Base-by-base conservation (phyloP, 306 rosid genomes). In the Vicia villosa region DNA sequence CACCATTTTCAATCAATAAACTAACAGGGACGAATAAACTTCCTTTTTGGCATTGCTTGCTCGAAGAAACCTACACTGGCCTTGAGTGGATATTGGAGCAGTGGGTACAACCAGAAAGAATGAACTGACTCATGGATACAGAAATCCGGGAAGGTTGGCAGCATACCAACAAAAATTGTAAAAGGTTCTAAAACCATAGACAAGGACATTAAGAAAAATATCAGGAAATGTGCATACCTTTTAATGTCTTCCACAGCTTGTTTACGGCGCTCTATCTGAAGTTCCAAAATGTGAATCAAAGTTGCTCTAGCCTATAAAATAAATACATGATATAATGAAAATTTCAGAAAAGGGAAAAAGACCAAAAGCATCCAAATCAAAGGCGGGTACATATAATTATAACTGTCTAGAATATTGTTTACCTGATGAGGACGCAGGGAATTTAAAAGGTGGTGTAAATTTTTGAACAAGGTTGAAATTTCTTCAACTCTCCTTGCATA, bases 401-500 rank as follows among this genome's bases (percentile, higher is more conserved):
- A 40, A 36, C 17, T 59, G 50, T 41, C 19, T 37, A 40, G 77
- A 59, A 73, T 20, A 67, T 49, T 20, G 66, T 50, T 51, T 73
- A 63, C 98, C 85, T 93, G 98, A 81, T 93, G 97, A 26, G 97
- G 98, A 19, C 97, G 93, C 75, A 90, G 56, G 22, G 94, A 90
- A 74, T 93, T 93, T 50, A 93, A 86, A 82, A 93, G 96, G 74
- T 93, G 97, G 73, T 93, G 96, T 64, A 93, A 63, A 86, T 93
- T 93, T 83, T 93, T 93, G 77, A 88, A 90, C 74, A 88, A 83
- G 41, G 92, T 89, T 68, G 98, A 93, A 79, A 93, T 84, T 43
- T 93, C 98, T 82, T 93, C 97, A n/a, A 93, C 96, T 76, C 91
- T 85, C 84, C 97, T 90, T 0, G 98, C 98, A 58, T 90, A 93